Base-by-base conservation (phyloP, 768 basidiomycete species). In the Naematelia aurantialba region DNA sequence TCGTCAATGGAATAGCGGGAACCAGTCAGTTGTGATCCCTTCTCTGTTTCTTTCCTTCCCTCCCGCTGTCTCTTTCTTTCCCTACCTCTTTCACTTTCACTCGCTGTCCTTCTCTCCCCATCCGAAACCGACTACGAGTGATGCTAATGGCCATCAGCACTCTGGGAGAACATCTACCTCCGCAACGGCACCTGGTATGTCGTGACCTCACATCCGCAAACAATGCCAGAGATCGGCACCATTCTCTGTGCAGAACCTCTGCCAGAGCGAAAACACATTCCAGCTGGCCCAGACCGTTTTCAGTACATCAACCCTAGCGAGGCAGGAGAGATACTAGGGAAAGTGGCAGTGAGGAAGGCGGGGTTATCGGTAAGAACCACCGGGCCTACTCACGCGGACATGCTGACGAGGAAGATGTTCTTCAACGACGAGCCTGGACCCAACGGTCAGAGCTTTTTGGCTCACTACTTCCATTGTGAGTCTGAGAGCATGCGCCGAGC, bases 401-500 rank as follows among this genome's bases (percentile, higher is more conserved):
- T 1, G 2, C 5, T 39, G 12, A 17, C 5, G 39, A 14, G 52
- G 12, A 19, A 53, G 68, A 63, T 69, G 60, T 70, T 67, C 54
- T 70, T 68, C 59, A 70, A 70, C 27, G 69, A 70, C 50, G 55
- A 59, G 42, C 54, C 59, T 39, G 62, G 59, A 8, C 34, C 48
- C 50, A 65, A 59, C 58, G 59, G n/a, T 25, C 30, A 19, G 19
- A 31, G 30, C 21, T 68, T 71, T 52, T 45, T 71, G 25, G 59
- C 61, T 14, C 69, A 68, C 44, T 71, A 71, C 42, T 71, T 63
- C 58, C 69, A 71, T 55, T 71, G 69, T 71, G 54, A 59, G 67
- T 27, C 25, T 52, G 14, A 10, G 22, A 52, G 26, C 10, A 52
- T 52, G 21, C 14, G 27, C 27, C 50, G 29, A 49, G 52, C 52